Base-by-base conservation (phyloP, 2,329 filamentous ascomycete genomes). In the Sordariomycetes sp. region DNA sequence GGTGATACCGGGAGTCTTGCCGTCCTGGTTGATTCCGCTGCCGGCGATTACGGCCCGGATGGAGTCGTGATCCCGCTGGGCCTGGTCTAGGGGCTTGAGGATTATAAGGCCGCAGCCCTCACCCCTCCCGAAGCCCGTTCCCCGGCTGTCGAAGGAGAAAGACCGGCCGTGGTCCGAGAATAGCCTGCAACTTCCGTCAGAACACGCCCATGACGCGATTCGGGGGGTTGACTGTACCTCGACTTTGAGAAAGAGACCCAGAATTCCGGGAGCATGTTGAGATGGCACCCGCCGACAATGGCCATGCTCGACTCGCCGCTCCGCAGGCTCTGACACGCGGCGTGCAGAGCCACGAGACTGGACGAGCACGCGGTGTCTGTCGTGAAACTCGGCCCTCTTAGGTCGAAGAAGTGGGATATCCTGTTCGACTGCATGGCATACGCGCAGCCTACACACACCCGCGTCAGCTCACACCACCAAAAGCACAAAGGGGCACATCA, bases 51-150 rank as follows among this genome's bases (percentile, higher is more conserved):
- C 70, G 14, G 77, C 77, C 43, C 75, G 71, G 59, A 82, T 78
- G 1, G 74, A 72, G 64, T 86, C 81, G 25, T 78, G 78, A 61
- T 82, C 81, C 50, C 65, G 68, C 25, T 83, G 65, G 2, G 83
- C 83, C 59, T 79, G 73, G 37, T 76, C 73, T 0, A 86, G 71
- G 1, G 74, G 76, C 69, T 86, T 86, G 14, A 87, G 65, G 12
- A 85, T 65, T 3, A 87, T 62, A 55, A 78, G 72, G 7, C 72
- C 80, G 22, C 78, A 75, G 3, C 82, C 83, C 62, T 87, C 83
- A 10, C 81, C 84, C 11, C 83, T 76, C 0, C 77, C 82, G 62
- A 84, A 88, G 0, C 85, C 85, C 46, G 34, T 62, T 63, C 66
- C 53, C 58, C 65, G 54, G 60, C 68, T 60, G 62, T 70, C 60